Evolutionary conservation across 2,329 filamentous ascomycete genomes (phyloP), one percentile per base, ranked within the genome.

Genomic region (Claviceps capensis): DNA sequence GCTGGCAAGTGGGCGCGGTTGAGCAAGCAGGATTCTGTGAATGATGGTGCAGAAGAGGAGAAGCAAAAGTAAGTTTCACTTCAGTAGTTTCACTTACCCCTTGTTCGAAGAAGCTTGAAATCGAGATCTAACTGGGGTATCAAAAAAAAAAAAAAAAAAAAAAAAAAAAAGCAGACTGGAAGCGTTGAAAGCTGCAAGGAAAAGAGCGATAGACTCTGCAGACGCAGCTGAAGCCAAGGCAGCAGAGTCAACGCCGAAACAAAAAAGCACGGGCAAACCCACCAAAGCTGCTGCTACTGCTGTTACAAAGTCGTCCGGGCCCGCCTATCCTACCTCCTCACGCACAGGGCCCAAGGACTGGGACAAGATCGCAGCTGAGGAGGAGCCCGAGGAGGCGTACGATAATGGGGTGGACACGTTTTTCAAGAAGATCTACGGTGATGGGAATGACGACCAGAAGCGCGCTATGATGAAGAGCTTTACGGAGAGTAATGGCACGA

Each of bases 381-480:
- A 77, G 30, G 30, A 34, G 30, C 30, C 30, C 1, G 74, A 80
- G 1, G 81, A 81, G 9, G 75, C 77, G 0, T 75, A 79, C 0
- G 70, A 77, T 13, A 75, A 78, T 55, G 79, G 85, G 30, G 81
- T 89, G 8, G 85, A 94, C 60, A 64, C 67, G 11, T 97, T 96
- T 70, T 98, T 98, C 75, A 93, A 94, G 74, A 83, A 85, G 62
- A 73, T 98, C 1, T 97, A 91, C 70, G 81, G 85, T 56, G 75
- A 73, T 38, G 82, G 88, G 0, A 82, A 85, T 48, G 80, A 83
- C 0, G 91, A 98, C 60, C 87, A 88, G 53, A 82, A 82, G 63
- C 81, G 89, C 2, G 93, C 93, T 8, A 98, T 98, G 93, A 88
- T 94, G 81, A 98, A 98, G 79, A 95, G 88, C 63, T 97, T 88